Percentiles rank a stretch among this genome's conserved stretches.
These are phyloP conservation scores for Podaxis carcinomalis DNA, from an alignment of 768 basidiomycete genomes.

Conservation along the genomic window DNA sequence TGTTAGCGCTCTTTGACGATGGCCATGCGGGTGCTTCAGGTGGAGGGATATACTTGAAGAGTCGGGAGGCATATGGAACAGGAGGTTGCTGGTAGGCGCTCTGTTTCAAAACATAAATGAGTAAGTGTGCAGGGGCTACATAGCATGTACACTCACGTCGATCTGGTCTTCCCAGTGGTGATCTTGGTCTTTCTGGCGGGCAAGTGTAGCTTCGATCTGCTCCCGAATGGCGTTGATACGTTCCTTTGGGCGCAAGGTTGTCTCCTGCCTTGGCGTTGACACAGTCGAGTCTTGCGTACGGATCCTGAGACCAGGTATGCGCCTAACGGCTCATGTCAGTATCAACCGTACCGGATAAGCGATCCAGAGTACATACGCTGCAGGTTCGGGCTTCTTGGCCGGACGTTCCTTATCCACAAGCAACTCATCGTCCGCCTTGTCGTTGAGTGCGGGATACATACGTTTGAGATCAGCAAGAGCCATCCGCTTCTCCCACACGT, in stretches of 20 bases:
- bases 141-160: slow-evolving; percentile 49
- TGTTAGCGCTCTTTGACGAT: slow-evolving; percentile 23
- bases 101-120: slow-evolving; percentile 27
- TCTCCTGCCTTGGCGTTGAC: slow-evolving; percentile 40
- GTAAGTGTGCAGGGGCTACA: slow-evolving; percentile 1
- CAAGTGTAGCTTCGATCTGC: slow-evolving; percentile 59
- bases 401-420: slow-evolving; percentile 68
- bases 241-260: slow-evolving; percentile 59
- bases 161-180: slow-evolving; percentile 84
- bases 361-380: slow-evolving; percentile 18
- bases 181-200: slow-evolving; percentile 66
- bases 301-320: slow-evolving; percentile 49
- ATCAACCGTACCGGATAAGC: background rate
- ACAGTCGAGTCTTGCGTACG: slow-evolving; percentile 41
- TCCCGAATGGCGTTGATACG: slow-evolving; percentile 55
- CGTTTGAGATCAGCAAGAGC: slow-evolving; percentile 78
- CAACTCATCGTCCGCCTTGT: slow-evolving; percentile 68
- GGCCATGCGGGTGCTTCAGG: slow-evolving; percentile 29
- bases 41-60: slow-evolving; percentile 60
- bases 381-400: slow-evolving; percentile 51
- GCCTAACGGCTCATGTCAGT: slow-evolving; percentile 25
- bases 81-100: slow-evolving; percentile 67
- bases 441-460: slow-evolving; percentile 55
- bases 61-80: slow-evolving; percentile 52
- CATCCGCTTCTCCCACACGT: slow-evolving; percentile 77